Evolutionary conservation across 2,329 filamentous ascomycete genomes (phyloP), one percentile per base, ranked within the genome.

Genomic region (Oidium heveae): DNA sequence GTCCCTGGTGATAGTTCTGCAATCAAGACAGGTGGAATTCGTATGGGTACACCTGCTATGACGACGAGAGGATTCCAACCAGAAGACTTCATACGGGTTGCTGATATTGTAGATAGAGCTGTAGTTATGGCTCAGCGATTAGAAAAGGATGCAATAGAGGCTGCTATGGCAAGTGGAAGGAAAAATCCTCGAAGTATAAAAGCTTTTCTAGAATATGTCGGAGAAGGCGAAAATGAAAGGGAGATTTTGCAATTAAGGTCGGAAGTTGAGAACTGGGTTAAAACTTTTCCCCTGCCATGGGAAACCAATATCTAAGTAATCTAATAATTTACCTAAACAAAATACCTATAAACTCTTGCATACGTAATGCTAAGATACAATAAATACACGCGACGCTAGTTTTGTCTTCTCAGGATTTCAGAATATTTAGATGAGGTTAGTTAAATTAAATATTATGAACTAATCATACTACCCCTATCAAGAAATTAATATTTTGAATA

Each of bases 1-100:
- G 91, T 94, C 57, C 91, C 91, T 43, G 91, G 91, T 59, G 91
- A 98, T 76, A 95, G 94, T 76, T 94, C 86, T 56, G 91, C 91
- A 52, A 78, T 98, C 61, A 94, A 86, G 59, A 91, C 91, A 55
- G 86, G 82, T 66, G 91, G 91, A 74, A 82, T 98, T 69, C 86
- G 91, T 63, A 94, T 98, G 64, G 91, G 91, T 66, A 91, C 88
- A 49, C 91, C 91, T 51, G 91, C 91, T 68, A 98, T 98, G 91
- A 94, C 88, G 56, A 87, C 80, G 64, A 84, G 91, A 71, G 91
- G 91, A 59, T 94, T 98, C 72, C 83, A 86, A 61, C 80, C 86
- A 67, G 78, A 85, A 58, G 88, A 95, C 71, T 98, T 98, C 69
- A 82, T 86, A 72, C 80, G 84, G 62, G 88, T 98, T 59, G 88